Evolutionary conservation across 1,284 basidiomycete genomes (phyloP), one percentile per base, ranked within the genome.

Genomic region (Bjerkandera adusta): DNA sequence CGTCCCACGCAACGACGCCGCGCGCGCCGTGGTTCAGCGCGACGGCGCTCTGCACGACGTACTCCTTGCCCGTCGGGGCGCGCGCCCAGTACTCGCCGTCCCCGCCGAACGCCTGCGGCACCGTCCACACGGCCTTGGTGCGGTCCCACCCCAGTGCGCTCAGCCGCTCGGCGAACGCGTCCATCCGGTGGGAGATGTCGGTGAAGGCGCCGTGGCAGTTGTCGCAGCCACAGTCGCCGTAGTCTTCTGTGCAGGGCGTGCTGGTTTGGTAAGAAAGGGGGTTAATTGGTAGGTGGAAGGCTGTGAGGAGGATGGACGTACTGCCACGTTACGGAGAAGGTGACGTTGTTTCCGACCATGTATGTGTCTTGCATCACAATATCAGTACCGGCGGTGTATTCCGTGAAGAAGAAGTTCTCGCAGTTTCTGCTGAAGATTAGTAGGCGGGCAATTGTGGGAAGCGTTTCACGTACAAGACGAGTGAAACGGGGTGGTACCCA

Each of bases 21-120:
- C 79, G 63, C 5, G 71, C 82, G 12, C 87, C 85, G 46, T 89
- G 85, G 54, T 86, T 88, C 57, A 89, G 79, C 0, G 75, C 80
- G 13, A 89, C 57, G 24, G 85, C 71, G 51, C 71, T 76, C 63
- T 85, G 68, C 3, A 86, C 74, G 7, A 84, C 68, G 60, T 79
- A 87, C 56, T 90, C 86, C 48, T 74, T 68, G 2, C 84, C 84
- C 1, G 81, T 86, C 0, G 86, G 87, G 22, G 63, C 65, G 3
- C 80, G 69, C 56, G 71, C 62, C 86, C 87, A 88, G 55, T 85
- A 87, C 13, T 83, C 85, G 49, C 16, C 8, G 13, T 70, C 69
- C 27, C 72, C 72, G 10, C 85, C 85, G 60, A 89, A 89, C 0
- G 75, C 87, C 62, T 89, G 87, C 0, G 86, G 84, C 0, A 89